Conservation (phyloP, 805 yeast species). For the Zygosaccharomyces pseudorouxii region DNA sequence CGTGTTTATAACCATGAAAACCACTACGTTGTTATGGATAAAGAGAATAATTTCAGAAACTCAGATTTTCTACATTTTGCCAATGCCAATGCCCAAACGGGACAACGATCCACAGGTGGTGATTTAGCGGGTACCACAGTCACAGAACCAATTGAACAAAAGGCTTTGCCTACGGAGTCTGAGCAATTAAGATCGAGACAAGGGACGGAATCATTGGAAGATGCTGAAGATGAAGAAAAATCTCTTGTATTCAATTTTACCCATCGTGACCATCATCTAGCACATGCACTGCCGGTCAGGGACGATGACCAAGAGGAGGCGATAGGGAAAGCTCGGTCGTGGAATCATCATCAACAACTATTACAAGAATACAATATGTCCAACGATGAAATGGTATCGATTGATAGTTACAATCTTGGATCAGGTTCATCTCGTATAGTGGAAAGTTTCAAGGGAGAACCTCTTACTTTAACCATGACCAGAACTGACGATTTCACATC, state of each 20-base stretch:
- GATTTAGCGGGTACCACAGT: not conserved
- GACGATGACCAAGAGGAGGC: constrained; percentile 1
- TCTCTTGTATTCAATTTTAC: constrained; percentile 27
- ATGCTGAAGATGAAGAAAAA: constrained; percentile 15
- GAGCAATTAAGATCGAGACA: too few relatives aligned
- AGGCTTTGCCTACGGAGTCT: not conserved
- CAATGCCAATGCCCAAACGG: constrained; percentile 5
- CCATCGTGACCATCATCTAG: constrained; percentile 9
- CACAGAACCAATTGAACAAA: not conserved
- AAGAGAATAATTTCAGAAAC: constrained; percentile 29
- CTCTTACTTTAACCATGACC: constrained; percentile 16
- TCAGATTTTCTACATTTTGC: constrained; percentile 27
- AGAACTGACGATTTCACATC: constrained; percentile 14
- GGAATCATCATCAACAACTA: not conserved
- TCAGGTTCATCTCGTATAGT: constrained; percentile 6
- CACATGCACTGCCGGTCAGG: constrained; percentile 3
- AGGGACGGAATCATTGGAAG: constrained; percentile 6
- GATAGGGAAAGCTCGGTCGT: not conserved
- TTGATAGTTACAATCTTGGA: constrained; percentile 19
- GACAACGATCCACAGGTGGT: not conserved
- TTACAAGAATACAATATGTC: not conserved
- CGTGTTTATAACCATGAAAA: constrained; percentile 33
- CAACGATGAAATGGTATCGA: constrained; percentile 21
- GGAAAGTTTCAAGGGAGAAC: constrained; percentile 16
- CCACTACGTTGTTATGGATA: constrained; percentile 33